A percentile compares a stretch with the other conserved stretches of the same genome.
These are phyloP conservation scores for Pythium diclinum DNA, from an alignment of 352 stramenopile species.

Conservation along the genomic window DNA sequence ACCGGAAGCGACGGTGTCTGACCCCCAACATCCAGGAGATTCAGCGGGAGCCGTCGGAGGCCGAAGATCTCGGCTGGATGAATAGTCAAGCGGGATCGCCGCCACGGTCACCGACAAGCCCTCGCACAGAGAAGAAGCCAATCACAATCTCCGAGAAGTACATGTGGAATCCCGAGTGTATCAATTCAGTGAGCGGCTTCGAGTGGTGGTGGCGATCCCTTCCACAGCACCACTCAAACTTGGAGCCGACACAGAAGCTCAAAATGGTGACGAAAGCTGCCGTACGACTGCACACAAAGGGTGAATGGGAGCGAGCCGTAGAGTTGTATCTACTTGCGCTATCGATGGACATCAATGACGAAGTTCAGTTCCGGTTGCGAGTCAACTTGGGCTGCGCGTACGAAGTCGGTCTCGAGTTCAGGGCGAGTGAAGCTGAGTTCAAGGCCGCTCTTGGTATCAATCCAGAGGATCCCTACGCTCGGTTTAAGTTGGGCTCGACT, in stretches of 20 bases:
- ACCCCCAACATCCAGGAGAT: constrained; percentile 45
- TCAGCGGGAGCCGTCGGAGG: constrained; percentile 16
- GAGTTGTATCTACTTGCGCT: constrained; percentile 71
- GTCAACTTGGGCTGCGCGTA: constrained; percentile 70
- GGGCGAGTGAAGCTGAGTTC: constrained; percentile 41
- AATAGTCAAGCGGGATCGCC: constrained; percentile 22
- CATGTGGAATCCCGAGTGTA: constrained; percentile 68
- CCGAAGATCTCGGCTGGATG: constrained; percentile 23
- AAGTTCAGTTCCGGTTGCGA: constrained; percentile 59
- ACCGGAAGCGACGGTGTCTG: constrained; percentile 42
- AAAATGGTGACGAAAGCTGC: constrained; percentile 80
- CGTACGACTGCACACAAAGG: constrained; percentile 58
- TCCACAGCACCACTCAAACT: constrained; percentile 49
- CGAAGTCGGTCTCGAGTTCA: constrained; percentile 40
- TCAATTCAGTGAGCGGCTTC: constrained; percentile 75
- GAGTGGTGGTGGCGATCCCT: constrained; percentile 83
- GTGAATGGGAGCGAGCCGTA: constrained; percentile 55
- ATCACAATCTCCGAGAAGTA: constrained; percentile 53
- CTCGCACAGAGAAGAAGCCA: constrained; percentile 33
- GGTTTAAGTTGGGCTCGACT: constrained; percentile 57
- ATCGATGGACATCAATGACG: constrained; percentile 45
- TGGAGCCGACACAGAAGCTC: constrained; percentile 71
- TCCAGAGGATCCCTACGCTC: constrained; percentile 45
- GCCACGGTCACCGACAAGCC: constrained; percentile 31
- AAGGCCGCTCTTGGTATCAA: constrained; percentile 42